phyloP scores from a whole-genome alignment of 371 early-diverging fungal species.

The Apophysomyces elegans region DNA sequence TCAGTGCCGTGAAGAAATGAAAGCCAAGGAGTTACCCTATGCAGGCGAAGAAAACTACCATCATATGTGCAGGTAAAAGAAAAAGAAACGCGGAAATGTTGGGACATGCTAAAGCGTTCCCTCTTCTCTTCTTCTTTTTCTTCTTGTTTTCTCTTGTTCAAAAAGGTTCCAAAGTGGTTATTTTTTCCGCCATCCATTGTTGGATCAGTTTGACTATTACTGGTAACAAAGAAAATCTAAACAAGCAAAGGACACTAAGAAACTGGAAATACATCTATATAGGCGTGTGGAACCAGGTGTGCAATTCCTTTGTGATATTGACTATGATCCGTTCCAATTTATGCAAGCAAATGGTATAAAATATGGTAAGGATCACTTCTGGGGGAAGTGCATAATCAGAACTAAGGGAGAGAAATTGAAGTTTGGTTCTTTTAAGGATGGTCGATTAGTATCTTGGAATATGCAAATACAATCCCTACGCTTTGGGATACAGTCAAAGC shows the following conservation, averaged over 20 bases:
- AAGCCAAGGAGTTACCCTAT: slow-evolving; percentile 72
- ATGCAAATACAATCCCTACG: slow-evolving; percentile 79
- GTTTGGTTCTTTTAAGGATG: slow-evolving; percentile 37
- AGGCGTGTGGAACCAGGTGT: slow-evolving; percentile 96
- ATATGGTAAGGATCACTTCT: slow-evolving; percentile 61
- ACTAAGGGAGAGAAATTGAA: not conserved
- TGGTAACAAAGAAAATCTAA: slow-evolving; percentile 66
- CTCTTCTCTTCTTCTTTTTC: too few relatives aligned
- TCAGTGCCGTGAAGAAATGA: slow-evolving; percentile 61
- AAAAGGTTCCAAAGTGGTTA: slow-evolving; percentile 64
- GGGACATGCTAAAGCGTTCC: too few relatives aligned
- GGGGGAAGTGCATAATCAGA: not conserved
- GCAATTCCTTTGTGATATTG: slow-evolving; percentile 83
- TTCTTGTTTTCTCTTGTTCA: slow-evolving; percentile 11
- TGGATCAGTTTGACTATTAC: slow-evolving; percentile 82
- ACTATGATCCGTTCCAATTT: slow-evolving; percentile 87
- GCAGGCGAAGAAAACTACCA: slow-evolving; percentile 88
- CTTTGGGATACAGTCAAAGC: slow-evolving; percentile 76
- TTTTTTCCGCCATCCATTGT: slow-evolving; percentile 74
- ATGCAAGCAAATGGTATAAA: slow-evolving; percentile 80
- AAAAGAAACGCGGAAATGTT: not conserved
- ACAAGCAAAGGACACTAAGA: slow-evolving; percentile 42
- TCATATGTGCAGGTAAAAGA: slow-evolving; percentile 86
- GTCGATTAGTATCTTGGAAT: slow-evolving; percentile 82
- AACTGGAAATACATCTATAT: slow-evolving; percentile 60